Evolutionary conservation across 345 rosid genomes (phyloP), one percentile per base, ranked within the genome.

Genomic region (Laguncularia racemosa): DNA sequence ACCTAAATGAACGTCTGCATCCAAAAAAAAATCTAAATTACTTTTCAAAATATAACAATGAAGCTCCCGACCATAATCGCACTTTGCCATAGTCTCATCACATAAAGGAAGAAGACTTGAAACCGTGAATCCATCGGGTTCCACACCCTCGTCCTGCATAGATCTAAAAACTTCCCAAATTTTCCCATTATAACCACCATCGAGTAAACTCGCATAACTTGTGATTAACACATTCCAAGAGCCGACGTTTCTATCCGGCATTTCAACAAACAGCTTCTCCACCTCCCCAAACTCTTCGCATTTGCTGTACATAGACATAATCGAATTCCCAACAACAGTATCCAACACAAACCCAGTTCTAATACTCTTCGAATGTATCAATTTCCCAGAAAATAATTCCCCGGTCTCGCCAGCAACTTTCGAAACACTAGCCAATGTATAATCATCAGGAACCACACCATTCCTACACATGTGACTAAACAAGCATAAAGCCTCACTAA

Each of bases 281-380:
- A 69, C 63, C 16, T 64, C 80, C 2, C 58, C 12, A 20, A 65
- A 66, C 33, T 63, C 64, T 19, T 71, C 77, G 54, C 80, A 78
- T 48, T 74, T 78, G 12, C 62, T 51, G 43, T 84, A 86, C 88
- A 81, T 76, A 5, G 83, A 72, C 82, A 84, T 71, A 20, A 86
- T 64, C 40, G 95, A 81, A 67, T 81, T 86, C 18, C 74, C 77
- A 47, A 84, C 74, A 18, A 83, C 66, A 21, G 52, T 52, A 61
- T 83, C 78, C 48, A 20, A 57, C 33, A 71, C 48, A 55, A 69
- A 73, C n/a, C 86, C 84, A 71, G 43, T 58, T 50, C 55, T 59
- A n/a, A 76, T 15, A 67, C 76, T 64, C 59, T 33, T 58, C 50
- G 79, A 77, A 69, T 83, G 91, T 66, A 78, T 46, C 61, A 60